These are phyloP conservation scores for Xylaria palmicola DNA, from an alignment of 495 filamentous ascomycete genomes.

Conservation along the genomic window DNA sequence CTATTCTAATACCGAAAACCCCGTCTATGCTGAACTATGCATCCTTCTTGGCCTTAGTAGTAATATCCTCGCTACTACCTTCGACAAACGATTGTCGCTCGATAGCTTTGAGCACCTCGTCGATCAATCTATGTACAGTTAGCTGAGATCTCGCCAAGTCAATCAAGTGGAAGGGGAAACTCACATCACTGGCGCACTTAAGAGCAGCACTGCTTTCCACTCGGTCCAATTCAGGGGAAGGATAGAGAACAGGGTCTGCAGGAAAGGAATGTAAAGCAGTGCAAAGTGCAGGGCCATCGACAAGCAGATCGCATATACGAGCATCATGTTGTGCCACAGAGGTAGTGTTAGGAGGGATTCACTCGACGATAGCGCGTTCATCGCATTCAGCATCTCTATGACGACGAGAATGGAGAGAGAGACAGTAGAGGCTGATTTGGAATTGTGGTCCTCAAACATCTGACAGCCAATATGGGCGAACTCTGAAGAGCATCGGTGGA, in stretches of 20 bases:
- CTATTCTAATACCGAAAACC: conserved; percentile 28
- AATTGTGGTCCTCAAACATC: conserved; percentile 89
- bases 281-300: conserved; percentile 97
- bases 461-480: conserved; percentile 92
- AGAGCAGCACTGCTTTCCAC: conserved; percentile 88
- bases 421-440: conserved; percentile 91
- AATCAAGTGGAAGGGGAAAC: conserved; percentile 26
- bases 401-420: conserved; percentile 90
- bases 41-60: conserved; percentile 44
- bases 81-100: conserved; percentile 66
- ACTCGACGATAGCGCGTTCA: conserved; percentile 95
- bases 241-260: conserved; percentile 89
- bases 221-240: conserved; percentile 83
- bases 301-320: conserved; percentile 88
- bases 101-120: conserved; percentile 80
- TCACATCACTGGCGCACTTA: conserved; percentile 94
- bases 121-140: conserved; percentile 67
- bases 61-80: conserved; percentile 24
- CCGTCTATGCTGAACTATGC: conserved; percentile 21
- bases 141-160: conserved; percentile 26
- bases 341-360: conserved; percentile 93
- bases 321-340: conserved; percentile 94
- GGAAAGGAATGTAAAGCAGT: conserved; percentile 86
- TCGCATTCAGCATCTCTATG: conserved; percentile 99
- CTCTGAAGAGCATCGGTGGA: conserved; percentile 83